Evolutionary conservation across 176 grass and related monocot genomes (phyloP).

Genomic region (Hsuehochloa calcarea): DNA sequence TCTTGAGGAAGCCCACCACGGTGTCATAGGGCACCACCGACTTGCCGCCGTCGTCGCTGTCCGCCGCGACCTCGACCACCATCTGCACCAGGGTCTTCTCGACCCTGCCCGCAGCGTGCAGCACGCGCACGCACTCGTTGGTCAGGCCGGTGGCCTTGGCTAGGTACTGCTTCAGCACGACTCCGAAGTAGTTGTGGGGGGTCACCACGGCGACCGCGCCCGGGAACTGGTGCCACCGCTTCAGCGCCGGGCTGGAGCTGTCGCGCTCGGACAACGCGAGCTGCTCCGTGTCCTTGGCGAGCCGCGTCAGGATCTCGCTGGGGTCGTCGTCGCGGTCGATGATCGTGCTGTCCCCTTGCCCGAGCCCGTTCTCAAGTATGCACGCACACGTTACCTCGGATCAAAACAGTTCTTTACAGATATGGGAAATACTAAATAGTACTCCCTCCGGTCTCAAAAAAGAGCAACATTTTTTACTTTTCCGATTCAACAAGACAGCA

Average conservation of each 20-base stretch:
- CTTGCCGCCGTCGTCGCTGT: conserved; percentile 59
- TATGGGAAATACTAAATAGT: neutral
- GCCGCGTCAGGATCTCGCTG: conserved; percentile 50
- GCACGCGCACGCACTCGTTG: conserved; percentile 74
- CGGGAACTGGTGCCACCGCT: conserved; percentile 61
- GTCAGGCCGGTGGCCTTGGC: conserved; percentile 53
- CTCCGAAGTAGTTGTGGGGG: conserved; percentile 73
- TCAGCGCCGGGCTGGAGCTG: conserved; percentile 50
- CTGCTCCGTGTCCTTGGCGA: conserved; percentile 66
- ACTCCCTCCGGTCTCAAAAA: too few species aligned
- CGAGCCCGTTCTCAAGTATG: conserved; percentile 69
- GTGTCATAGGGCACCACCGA: conserved; percentile 53
- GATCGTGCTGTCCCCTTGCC: conserved; percentile 44
- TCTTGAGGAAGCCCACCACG: conserved; percentile 58
- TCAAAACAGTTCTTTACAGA: neutral
- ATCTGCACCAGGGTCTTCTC: conserved; percentile 76
- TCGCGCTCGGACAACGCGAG: conserved; percentile 59
- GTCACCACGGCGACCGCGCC: conserved; percentile 50
- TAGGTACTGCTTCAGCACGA: conserved; percentile 78
- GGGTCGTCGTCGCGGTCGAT: conserved; percentile 39
- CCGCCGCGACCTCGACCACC: conserved; percentile 54
- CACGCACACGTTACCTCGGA: neutral
- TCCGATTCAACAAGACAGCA: too few species aligned
- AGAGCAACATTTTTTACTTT: too few species aligned
- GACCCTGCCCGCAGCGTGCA: conserved; percentile 71